These are phyloP conservation scores for Ormosia emarginata DNA, from an alignment of 306 rosid species.

Conservation along the genomic window DNA sequence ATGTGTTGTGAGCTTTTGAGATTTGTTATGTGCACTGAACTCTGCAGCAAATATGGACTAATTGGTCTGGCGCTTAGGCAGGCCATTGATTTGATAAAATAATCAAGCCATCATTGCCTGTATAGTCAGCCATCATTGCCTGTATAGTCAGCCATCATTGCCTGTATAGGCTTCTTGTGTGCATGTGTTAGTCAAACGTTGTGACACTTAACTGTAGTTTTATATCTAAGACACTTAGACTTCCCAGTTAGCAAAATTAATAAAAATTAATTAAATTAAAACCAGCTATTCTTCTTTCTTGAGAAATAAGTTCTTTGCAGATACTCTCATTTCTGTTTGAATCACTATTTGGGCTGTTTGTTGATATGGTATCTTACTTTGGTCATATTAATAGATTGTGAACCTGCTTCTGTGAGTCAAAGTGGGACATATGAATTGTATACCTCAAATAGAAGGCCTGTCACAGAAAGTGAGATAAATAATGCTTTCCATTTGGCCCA, in stretches of 20 bases:
- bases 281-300: not conserved
- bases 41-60: not conserved
- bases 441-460: constrained; percentile 59
- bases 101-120: not conserved
- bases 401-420: constrained; percentile 17
- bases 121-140: not conserved
- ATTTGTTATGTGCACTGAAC: not conserved
- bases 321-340: not conserved
- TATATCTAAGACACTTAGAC: not conserved
- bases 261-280: not conserved
- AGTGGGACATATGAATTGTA: constrained; percentile 16
- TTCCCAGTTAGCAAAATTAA: not conserved
- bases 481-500: constrained; percentile 39
- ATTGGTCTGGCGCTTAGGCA: not conserved
- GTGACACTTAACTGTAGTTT: not conserved
- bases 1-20: not conserved
- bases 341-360: not conserved
- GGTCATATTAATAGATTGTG: constrained; percentile 25
- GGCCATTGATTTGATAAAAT: not conserved
- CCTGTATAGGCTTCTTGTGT: not conserved
- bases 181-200: not conserved
- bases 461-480: constrained; percentile 43
- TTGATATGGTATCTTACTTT: constrained; percentile 13
- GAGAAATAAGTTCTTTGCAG: not conserved
- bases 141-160: not conserved